phyloP scores from a whole-genome alignment of 495 filamentous ascomycete genomes.

The Baudoinia panamericana region DNA sequence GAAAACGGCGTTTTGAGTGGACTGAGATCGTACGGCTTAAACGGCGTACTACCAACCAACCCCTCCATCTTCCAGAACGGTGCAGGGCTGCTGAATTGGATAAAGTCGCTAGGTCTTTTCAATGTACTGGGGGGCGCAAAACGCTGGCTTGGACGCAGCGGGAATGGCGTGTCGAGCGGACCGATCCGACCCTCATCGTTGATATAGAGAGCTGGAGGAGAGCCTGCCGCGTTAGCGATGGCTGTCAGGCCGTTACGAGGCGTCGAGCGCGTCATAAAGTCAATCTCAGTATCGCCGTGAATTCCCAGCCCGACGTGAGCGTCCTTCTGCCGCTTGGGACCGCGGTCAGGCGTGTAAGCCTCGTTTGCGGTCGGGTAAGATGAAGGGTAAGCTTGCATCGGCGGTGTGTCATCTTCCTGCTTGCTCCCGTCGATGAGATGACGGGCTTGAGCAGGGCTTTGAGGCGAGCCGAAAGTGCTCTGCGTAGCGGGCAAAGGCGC shows the following conservation, averaged over 20 bases:
- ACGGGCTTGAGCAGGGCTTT: slow-evolving; percentile 9
- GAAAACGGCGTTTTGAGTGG: slow-evolving; percentile 20
- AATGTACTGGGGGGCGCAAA: slow-evolving; percentile 81
- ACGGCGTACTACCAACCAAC: slow-evolving; percentile 18
- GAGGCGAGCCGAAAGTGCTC: slow-evolving; percentile 16
- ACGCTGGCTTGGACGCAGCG: slow-evolving; percentile 19
- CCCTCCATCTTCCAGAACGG: slow-evolving; percentile 70
- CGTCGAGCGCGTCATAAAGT: slow-evolving; percentile 17
- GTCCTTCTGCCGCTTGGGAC: slow-evolving; percentile 29
- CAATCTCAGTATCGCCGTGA: slow-evolving; percentile 14
- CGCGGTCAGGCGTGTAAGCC: slow-evolving; percentile 44
- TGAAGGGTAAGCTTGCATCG: no score
- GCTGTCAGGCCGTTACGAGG: slow-evolving; percentile 16
- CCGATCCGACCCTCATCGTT: slow-evolving; percentile 17
- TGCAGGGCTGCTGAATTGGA: slow-evolving; percentile 90
- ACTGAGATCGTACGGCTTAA: slow-evolving; percentile 19
- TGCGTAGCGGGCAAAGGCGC: slow-evolving; percentile 17
- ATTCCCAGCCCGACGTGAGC: slow-evolving; percentile 9
- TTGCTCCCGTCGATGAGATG: slow-evolving; percentile 2
- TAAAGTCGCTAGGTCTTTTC: slow-evolving; percentile 82
- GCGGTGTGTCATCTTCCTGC: slow-evolving; percentile 33
- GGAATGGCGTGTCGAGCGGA: slow-evolving; percentile 18
- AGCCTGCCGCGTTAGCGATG: slow-evolving; percentile 21
- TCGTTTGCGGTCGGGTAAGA: no score
- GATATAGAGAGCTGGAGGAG: slow-evolving; percentile 19